Evolutionary conservation across 106 monocot species (phyloP).

Genomic region (Dendrobium chrysotoxum): DNA sequence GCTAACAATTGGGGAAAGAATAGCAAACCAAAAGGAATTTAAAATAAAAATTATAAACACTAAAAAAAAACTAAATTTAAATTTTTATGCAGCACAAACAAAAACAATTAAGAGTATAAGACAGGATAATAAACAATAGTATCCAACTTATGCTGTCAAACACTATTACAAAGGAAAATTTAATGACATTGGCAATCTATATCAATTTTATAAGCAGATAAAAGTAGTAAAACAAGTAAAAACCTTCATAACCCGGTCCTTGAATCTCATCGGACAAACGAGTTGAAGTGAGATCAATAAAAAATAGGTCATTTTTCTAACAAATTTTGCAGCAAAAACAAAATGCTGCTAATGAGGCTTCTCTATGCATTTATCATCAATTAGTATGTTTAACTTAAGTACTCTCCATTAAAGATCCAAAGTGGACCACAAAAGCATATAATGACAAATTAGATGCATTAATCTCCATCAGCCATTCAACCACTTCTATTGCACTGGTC

Average conservation of each 20-base stretch:
- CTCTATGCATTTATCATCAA: background rate
- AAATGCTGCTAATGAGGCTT: background rate
- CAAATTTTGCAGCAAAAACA: background rate
- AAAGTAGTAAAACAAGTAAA: background rate
- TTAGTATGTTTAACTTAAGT: background rate
- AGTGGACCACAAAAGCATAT: background rate
- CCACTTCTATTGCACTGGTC: background rate
- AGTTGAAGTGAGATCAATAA: background rate
- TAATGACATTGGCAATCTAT: background rate
- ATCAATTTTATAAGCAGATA: background rate
- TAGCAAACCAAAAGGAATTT: background rate
- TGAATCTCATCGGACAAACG: background rate
- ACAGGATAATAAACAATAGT: background rate
- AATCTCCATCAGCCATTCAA: background rate
- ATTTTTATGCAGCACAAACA: background rate
- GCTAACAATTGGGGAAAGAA: background rate
- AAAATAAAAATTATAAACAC: background rate
- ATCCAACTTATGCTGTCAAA: background rate
- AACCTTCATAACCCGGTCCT: background rate
- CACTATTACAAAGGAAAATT: background rate
- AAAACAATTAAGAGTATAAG: background rate
- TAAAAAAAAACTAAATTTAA: background rate
- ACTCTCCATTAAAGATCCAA: background rate
- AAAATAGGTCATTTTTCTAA: background rate
- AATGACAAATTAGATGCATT: background rate